Conservation (phyloP, 208 protist genomes). For the Trypanosoma conorhini region DNA sequence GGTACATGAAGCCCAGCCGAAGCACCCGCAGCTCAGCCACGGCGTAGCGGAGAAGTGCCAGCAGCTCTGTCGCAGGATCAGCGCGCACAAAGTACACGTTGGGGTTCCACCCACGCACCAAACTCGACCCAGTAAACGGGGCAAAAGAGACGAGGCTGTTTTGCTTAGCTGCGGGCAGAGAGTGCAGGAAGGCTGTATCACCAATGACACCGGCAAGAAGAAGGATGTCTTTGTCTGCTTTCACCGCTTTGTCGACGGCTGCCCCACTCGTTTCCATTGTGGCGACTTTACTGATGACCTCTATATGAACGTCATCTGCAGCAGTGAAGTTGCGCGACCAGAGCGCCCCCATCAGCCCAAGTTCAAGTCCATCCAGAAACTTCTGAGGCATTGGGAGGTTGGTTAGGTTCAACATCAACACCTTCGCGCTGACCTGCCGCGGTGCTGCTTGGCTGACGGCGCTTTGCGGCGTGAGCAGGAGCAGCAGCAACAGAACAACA, state of each 20-base stretch:
- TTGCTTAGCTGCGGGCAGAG: neutral
- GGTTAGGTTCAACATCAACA: too few relatives aligned
- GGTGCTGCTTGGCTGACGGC: too few relatives aligned
- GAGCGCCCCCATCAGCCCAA: neutral
- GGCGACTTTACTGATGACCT: neutral
- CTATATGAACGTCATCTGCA: conserved; percentile 4
- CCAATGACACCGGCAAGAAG: conserved; percentile 34
- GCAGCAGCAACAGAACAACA: too few relatives aligned
- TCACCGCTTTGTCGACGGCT: conserved; percentile 1
- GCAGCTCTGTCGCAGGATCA: conserved; percentile 28
- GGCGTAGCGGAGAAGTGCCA: conserved; percentile 28
- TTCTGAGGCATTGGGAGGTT: too few relatives aligned
- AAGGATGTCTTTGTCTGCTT: conserved; percentile 22
- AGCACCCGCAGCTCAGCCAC: conserved; percentile 5
- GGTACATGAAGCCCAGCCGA: conserved; percentile 50
- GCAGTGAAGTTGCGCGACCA: conserved; percentile 9
- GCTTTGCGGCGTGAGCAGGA: too few relatives aligned
- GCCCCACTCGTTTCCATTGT: neutral
- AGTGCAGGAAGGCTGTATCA: neutral
- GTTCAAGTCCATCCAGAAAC: neutral
- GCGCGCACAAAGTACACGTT: conserved; percentile 45
- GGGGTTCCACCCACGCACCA: conserved; percentile 35
- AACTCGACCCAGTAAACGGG: conserved; percentile 42
- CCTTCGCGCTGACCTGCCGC: too few relatives aligned
- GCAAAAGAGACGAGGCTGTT: conserved; percentile 13